Evolutionary conservation across 352 stramenopile genomes (phyloP).

Genomic region (Pythium aphanidermatum): DNA sequence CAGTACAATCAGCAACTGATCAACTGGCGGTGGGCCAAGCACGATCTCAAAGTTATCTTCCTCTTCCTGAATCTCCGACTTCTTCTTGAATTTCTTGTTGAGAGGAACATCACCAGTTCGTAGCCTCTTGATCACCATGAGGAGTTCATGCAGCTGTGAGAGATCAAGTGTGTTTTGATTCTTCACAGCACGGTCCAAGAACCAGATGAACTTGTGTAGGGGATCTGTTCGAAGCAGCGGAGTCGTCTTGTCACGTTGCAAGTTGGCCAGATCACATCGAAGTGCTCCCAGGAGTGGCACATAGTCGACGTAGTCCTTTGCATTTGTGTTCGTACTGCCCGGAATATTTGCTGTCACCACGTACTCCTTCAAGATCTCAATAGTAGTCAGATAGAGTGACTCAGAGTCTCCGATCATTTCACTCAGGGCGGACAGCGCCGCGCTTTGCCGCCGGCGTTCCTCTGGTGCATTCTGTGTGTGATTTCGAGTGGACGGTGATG

Average conservation of each 20-base stretch:
- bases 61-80: conserved; percentile 53
- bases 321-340: conserved; percentile 42
- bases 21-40: conserved; percentile 59
- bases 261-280: conserved; percentile 69
- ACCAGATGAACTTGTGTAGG: conserved; percentile 88
- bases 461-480: conserved; percentile 29
- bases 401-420: conserved; percentile 83
- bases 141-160: conserved; percentile 59
- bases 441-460: conserved; percentile 64
- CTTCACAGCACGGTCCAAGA: conserved; percentile 75
- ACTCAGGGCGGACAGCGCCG: conserved; percentile 51
- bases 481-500: conserved; percentile 25
- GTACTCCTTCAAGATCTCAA: conserved; percentile 79
- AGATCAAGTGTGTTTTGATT: conserved; percentile 58
- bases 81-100: conserved; percentile 82
- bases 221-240: conserved; percentile 61
- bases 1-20: conserved; percentile 58
- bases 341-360: conserved; percentile 64
- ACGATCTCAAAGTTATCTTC: conserved; percentile 81
- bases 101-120: conserved; percentile 57
- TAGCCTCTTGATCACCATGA: conserved; percentile 64
- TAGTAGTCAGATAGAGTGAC: conserved; percentile 64
- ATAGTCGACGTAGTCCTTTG: conserved; percentile 83
- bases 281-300: conserved; percentile 76
- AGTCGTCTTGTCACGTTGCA: conserved; percentile 78